Evolutionary conservation across 257 asterid species (phyloP), one percentile per base, ranked within the genome.

Genomic region (Solanum neorickii): DNA sequence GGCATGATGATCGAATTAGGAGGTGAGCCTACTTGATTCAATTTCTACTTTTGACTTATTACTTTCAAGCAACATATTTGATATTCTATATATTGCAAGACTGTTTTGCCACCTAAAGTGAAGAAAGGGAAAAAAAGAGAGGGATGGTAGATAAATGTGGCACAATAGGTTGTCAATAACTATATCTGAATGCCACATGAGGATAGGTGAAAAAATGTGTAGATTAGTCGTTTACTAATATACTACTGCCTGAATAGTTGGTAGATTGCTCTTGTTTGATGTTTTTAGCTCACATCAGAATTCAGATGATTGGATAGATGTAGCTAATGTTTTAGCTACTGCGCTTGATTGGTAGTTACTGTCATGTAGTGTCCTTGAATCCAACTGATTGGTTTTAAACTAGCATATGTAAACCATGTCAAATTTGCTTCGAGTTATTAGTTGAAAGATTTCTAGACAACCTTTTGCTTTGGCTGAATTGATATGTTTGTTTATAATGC

Each of bases 1-100:
- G 94, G 92, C 92, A 92, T 68, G 95, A 92, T 69, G 88, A 73
- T 60, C 92, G 95, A 49, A 87, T 93, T 62, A 87, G 92, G 86
- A 91, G 95, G 95, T 93, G 88, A 83, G 83, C 42, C 44, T 44
- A 33, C 82, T 13, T 9, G 35, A 25, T 77, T 31, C 33, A 16
- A 23, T 87, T 56, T 23, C 33, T 73, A 11, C 16, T 65, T 42
- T 77, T 42, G 14, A 77, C n/a, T 76, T 25, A 16, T 44, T 78
- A 46, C 65, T 82, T 49, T 82, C 20, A 31, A 27, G 85, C 25
- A 47, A 82, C 69, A 7, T 29, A 31, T 29, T 49, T 82, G 85
- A 5, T 82, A 31, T 82, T 49, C 23, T 2, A 31, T 49, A 11
- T 49, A 29, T 49, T 47, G 68, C 69, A 82, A 1, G 5, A 82